Base-by-base conservation (phyloP, 2,329 filamentous ascomycete species). In the Cordyceps pruinosa region DNA sequence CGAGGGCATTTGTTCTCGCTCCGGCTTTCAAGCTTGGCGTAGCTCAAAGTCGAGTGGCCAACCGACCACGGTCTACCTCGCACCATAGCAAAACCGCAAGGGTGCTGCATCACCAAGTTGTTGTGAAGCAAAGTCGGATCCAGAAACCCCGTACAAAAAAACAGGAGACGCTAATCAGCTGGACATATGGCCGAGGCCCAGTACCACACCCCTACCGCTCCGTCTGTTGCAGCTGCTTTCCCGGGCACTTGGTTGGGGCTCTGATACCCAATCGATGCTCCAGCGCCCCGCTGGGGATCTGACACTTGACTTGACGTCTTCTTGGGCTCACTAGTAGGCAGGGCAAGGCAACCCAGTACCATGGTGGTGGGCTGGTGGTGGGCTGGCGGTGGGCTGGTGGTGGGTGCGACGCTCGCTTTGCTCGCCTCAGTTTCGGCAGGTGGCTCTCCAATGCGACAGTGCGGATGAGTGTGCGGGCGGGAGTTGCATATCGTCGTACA, bases 251-350 rank as follows among this genome's bases (percentile, higher is more conserved):
- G 53, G 53, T 56, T 49, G 35, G 45, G 26, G 45, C 45, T 30
- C 21, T 39, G 30, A 25, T 10, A 48, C 45, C 53, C 53, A 56
- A 56, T 56, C 53, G 53, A 56, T 56, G 45, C 32, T 28, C 35
- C 44, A 42, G 34, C n/a, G 53, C 53, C 53, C 53, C 45, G 45
- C 53, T 48, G 26, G 45, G 30, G 35, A 56, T 48, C 53, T 42
- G 35, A 49, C 53, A 54, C 45, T 35, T 34, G 4, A 32, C 19
- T 28, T 34, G 53, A 49, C 45, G 28, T 48, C 35, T 48, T 34
- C 19, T 48, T 7, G 21, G 17, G 39, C 49, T 52, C 21, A 10
- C 28, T 35, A 23, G 17, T 21, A 42, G 37, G 46, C 37, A 49
- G 30, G 46, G 39, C 39, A 42, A 13, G 25, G 39, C 44, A 30